Conservation (phyloP, 208 protist genomes). For the Trypanosoma grayi region DNA sequence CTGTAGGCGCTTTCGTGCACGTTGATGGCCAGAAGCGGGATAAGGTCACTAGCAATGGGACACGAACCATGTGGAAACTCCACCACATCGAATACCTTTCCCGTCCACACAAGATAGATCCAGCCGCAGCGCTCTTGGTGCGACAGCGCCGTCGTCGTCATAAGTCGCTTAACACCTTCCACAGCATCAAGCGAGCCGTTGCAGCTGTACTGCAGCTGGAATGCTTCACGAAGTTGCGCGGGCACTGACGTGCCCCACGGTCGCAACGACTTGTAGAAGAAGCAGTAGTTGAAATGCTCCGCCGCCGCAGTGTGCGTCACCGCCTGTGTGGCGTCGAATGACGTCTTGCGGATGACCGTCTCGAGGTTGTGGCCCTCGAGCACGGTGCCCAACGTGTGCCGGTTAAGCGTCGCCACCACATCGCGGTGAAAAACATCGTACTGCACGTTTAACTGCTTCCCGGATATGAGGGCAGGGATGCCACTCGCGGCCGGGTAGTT, state of each 20-base stretch:
- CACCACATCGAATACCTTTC: conserved; percentile 74
- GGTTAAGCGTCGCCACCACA: conserved; percentile 70
- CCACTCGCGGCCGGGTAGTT: conserved; percentile 59
- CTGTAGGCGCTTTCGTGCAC: conserved; percentile 58
- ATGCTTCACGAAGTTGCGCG: conserved; percentile 50
- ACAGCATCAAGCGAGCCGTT: conserved; percentile 60
- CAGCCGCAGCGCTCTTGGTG: conserved; percentile 65
- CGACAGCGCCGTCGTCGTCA: conserved; percentile 52
- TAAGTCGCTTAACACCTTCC: conserved; percentile 54
- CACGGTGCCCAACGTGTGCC: conserved; percentile 64
- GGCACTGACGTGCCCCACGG: conserved; percentile 78
- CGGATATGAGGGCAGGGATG: conserved; percentile 64
- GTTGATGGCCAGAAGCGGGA: conserved; percentile 76
- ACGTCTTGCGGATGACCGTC: conserved; percentile 71
- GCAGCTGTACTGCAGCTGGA: conserved; percentile 74
- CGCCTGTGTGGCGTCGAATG: conserved; percentile 76
- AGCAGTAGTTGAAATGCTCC: conserved; percentile 92
- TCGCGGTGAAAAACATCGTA: conserved; percentile 82
- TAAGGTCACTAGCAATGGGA: conserved; percentile 70
- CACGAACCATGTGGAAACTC: conserved; percentile 74
- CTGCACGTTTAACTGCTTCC: conserved; percentile 70
- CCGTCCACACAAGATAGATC: conserved; percentile 86
- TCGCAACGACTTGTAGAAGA: conserved; percentile 83
- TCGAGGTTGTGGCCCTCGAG: conserved; percentile 84
- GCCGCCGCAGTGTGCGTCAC: conserved; percentile 66